Conservation (phyloP, 768 basidiomycete species). For the Postia placenta region DNA sequence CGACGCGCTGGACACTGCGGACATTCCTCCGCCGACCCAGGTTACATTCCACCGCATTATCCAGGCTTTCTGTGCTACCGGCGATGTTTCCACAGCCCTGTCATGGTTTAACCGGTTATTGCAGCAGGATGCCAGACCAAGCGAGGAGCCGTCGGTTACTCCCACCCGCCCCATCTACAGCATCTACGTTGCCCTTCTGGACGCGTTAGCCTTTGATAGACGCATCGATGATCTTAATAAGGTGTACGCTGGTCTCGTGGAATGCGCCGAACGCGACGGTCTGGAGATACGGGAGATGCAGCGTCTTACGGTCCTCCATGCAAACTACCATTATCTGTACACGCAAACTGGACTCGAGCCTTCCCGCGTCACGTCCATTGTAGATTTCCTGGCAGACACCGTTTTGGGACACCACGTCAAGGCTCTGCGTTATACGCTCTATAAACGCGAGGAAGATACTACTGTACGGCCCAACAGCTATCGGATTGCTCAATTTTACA, state of each 20-base stretch:
- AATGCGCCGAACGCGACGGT: constrained; percentile 29
- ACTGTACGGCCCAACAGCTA: too few relatives aligned
- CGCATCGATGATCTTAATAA: constrained; percentile 51
- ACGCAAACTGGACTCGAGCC: constrained; percentile 6
- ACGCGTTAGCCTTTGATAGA: constrained; percentile 42
- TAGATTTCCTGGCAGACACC: neutral
- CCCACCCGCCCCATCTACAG: constrained; percentile 46
- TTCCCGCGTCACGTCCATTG: neutral
- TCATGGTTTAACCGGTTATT: constrained; percentile 69
- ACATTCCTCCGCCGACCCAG: constrained; percentile 51
- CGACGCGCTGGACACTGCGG: constrained; percentile 26
- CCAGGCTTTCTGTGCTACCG: constrained; percentile 53
- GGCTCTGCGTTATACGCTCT: too few relatives aligned
- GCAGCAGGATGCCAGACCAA: constrained; percentile 26
- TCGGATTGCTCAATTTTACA: too few relatives aligned
- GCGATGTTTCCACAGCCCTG: constrained; percentile 58
- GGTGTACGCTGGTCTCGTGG: constrained; percentile 37
- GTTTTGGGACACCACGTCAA: neutral
- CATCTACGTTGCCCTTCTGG: constrained; percentile 58
- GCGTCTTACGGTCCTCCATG: constrained; percentile 37
- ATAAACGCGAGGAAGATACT: too few relatives aligned
- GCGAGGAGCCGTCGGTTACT: constrained; percentile 35
- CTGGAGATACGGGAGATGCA: constrained; percentile 5
- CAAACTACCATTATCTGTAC: constrained; percentile 33
- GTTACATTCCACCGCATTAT: constrained; percentile 64